Conservation (phyloP, 192 early-diverging fungal species). For the Nowakowskiella sp. region DNA sequence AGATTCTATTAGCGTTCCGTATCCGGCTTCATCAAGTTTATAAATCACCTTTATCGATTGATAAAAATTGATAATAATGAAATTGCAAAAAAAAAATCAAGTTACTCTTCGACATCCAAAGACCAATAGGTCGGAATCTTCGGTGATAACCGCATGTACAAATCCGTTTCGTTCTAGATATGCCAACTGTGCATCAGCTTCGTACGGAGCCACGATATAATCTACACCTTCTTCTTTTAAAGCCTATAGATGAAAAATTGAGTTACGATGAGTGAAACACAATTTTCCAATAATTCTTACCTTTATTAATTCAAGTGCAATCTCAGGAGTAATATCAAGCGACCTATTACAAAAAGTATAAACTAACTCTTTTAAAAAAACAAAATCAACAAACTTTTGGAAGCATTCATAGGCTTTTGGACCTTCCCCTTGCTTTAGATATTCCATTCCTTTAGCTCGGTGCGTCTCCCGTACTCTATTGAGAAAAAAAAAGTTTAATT, state of each 20-base stretch:
- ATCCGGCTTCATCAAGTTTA: slow-evolving; percentile 72
- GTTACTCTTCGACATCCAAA: slow-evolving; percentile 76
- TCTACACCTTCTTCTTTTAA: slow-evolving; percentile 56
- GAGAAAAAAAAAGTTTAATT: slow-evolving; percentile 1
- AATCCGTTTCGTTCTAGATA: slow-evolving; percentile 62
- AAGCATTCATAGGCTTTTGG: slow-evolving; percentile 67
- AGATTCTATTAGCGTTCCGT: slow-evolving; percentile 54
- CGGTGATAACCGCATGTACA: slow-evolving; percentile 76
- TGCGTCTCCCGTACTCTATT: slow-evolving; percentile 52
- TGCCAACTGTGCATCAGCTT: slow-evolving; percentile 94
- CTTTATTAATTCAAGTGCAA: slow-evolving; percentile 73
- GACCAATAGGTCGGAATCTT: slow-evolving; percentile 91
- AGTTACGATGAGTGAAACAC: slow-evolving; percentile 4
- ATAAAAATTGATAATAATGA: not conserved
- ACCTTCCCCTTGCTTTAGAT: slow-evolving; percentile 43
- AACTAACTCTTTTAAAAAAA: slow-evolving; percentile 25
- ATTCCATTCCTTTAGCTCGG: slow-evolving; percentile 43
- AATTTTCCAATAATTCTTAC: slow-evolving; percentile 19
- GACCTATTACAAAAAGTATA: slow-evolving; percentile 10
- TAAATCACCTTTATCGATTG: slow-evolving; percentile 49
- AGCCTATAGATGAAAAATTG: slow-evolving; percentile 22
- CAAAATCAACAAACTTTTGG: slow-evolving; percentile 70
- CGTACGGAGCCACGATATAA: slow-evolving; percentile 89
- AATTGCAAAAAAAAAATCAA: not conserved
- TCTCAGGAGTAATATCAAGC: slow-evolving; percentile 67